Base-by-base conservation (phyloP, 345 rosid genomes). In the Mangifera indica region DNA sequence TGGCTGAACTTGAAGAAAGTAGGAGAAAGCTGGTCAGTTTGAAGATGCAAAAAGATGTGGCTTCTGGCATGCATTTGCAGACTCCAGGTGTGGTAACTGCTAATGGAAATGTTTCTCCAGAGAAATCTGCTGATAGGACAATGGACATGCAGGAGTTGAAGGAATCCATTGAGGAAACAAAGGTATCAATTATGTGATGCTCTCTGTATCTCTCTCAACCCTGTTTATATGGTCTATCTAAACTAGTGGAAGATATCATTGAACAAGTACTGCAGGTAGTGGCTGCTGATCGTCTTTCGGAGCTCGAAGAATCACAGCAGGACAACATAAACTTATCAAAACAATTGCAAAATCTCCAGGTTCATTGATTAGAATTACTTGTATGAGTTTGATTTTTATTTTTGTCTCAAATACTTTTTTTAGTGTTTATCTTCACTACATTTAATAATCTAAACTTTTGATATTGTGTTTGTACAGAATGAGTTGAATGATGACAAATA, bases 1-100 rank as follows among this genome's bases (percentile, higher is more conserved):
- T 86, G 87, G 84, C 86, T 56, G 93, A 91, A 80, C 94, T 92
- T 51, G 97, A 95, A 85, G 98, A 89, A 74, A 89, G 90, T 77
- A 87, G 94, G 85, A 86, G 98, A 84, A 95, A 91, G 80, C 74
- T 92, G 77, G 82, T 95, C 69, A 84, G 77, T 79, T 77, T 87
- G 77, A 88, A 79, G 76, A 92, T 92, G 98, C 94, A 91, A 77
- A 95, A 89, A 81, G 98, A 89, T 81, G 84, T 83, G 25, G 88
- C 91, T 37, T 86, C 87, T 69, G 92, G 84, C 64, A 18, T 74
- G 71, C 86, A 82, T 75, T 77, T 73, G 69, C 72, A 88, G 22
- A 66, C 83, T 56, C 84, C 92, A 21, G 78, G 82, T 77, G 80
- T 84, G 13, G 84, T 73, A 67, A 88, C 81, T 11, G 86, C 74